Evolutionary conservation across 164 flowering plant species (phyloP).

Genomic region (Vitis riparia): DNA sequence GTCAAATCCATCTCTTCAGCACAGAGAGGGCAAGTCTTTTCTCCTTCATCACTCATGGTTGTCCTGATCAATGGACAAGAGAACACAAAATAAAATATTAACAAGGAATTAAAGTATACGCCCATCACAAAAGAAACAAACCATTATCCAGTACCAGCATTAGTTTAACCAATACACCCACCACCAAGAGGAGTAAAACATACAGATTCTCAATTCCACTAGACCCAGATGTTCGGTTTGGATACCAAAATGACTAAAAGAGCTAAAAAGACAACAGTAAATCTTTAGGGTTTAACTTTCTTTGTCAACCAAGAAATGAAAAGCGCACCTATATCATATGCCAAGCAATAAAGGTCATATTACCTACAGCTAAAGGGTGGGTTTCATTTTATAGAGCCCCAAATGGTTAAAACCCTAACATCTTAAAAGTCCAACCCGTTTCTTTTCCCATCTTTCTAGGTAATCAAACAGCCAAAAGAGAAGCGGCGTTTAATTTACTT

Average conservation of each 20-base stretch:
- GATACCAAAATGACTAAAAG: not conserved
- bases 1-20: slow-evolving; percentile 98
- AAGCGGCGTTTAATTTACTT: not conserved
- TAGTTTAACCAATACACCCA: not conserved
- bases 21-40: slow-evolving; percentile 90
- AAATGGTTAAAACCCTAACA: no score
- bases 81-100: not conserved
- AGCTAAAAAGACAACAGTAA: no score
- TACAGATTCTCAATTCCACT: not conserved
- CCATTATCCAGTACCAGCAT: not conserved
- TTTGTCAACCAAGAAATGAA: no score
- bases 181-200: not conserved
- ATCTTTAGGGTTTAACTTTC: no score
- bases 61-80: slow-evolving; percentile 23
- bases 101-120: not conserved
- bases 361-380: no score
- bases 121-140: not conserved
- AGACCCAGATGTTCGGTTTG: not conserved
- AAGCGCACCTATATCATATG: no score
- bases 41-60: slow-evolving; percentile 85
- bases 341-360: no score
- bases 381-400: no score
- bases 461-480: not conserved
- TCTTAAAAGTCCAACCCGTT: not conserved
- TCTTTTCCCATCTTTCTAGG: not conserved